These are phyloP conservation scores for Stygiomarasmius scandens DNA, from an alignment of 1,284 basidiomycete genomes.

Conservation along the genomic window DNA sequence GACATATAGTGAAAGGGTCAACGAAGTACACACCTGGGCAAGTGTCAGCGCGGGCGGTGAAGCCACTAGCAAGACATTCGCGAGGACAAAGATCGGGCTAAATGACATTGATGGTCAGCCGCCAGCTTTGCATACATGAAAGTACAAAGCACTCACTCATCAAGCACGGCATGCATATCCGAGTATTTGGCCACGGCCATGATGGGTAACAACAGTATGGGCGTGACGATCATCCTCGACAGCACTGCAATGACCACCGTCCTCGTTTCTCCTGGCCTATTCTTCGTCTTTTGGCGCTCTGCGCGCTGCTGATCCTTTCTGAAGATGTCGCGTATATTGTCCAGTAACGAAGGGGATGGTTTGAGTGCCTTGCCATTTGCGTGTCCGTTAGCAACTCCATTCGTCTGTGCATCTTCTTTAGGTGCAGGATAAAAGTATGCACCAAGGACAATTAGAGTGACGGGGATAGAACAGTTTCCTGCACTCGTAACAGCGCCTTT, in stretches of 20 bases:
- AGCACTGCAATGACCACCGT: slow-evolving; percentile 81
- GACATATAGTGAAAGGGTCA: background rate
- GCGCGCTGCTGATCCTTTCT: background rate
- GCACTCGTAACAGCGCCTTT: slow-evolving; percentile 73
- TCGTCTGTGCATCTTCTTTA: background rate
- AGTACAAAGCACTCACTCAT: slow-evolving; percentile 81
- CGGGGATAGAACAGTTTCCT: slow-evolving; percentile 84
- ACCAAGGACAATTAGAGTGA: slow-evolving; percentile 90
- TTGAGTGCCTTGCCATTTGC: background rate
- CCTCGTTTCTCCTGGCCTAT: slow-evolving; percentile 66
- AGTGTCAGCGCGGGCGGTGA: slow-evolving; percentile 84
- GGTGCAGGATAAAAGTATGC: slow-evolving; percentile 76
- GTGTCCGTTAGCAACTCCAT: slow-evolving; percentile 9
- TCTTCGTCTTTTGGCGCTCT: slow-evolving; percentile 15
- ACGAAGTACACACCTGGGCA: slow-evolving; percentile 56
- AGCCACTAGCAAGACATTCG: slow-evolving; percentile 74
- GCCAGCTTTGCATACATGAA: too few species aligned
- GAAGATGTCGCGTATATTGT: slow-evolving; percentile 45
- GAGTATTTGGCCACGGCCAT: slow-evolving; percentile 66
- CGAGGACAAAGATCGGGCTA: slow-evolving; percentile 84
- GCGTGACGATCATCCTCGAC: slow-evolving; percentile 86
- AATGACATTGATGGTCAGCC: too few species aligned
- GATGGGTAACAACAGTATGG: slow-evolving; percentile 74
- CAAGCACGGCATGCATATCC: slow-evolving; percentile 67
- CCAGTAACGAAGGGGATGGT: slow-evolving; percentile 40